These are phyloP conservation scores for Raphanus hybrid DNA, from an alignment of 441 rosid species.

Conservation along the genomic window DNA sequence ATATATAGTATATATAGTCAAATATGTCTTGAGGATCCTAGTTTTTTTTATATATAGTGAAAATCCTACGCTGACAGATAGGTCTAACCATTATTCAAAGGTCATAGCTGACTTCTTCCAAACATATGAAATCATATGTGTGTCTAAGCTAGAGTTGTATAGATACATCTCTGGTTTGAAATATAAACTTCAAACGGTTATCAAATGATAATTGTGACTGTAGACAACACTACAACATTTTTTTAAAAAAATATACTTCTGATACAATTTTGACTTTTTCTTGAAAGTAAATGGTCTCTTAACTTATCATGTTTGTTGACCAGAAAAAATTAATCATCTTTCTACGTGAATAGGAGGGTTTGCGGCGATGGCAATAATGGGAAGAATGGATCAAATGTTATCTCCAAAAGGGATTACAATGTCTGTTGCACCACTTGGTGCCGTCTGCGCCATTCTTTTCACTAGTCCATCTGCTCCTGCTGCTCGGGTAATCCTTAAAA, in stretches of 20 bases:
- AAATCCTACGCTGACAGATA: slow-evolving; percentile 15
- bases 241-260: neutral
- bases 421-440: slow-evolving; percentile 85
- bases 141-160: slow-evolving; percentile 18
- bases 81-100: slow-evolving; percentile 15
- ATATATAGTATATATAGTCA: neutral
- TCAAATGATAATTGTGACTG: neutral
- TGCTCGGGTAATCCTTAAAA: slow-evolving; percentile 59
- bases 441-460: slow-evolving; percentile 82
- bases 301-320: neutral
- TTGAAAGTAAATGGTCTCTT: neutral
- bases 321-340: neutral
- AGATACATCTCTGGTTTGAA: neutral
- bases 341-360: slow-evolving; percentile 47
- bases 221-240: neutral
- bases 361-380: slow-evolving; percentile 86
- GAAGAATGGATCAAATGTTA: slow-evolving; percentile 76
- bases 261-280: neutral
- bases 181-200: neutral
- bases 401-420: slow-evolving; percentile 71
- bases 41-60: slow-evolving; percentile 22
- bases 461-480: slow-evolving; percentile 74
- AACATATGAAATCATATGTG: neutral
- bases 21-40: slow-evolving; percentile 22
- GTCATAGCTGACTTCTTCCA: slow-evolving; percentile 24